Base-by-base conservation (phyloP, 768 basidiomycete species). In the Pisolithus microcarpus region DNA sequence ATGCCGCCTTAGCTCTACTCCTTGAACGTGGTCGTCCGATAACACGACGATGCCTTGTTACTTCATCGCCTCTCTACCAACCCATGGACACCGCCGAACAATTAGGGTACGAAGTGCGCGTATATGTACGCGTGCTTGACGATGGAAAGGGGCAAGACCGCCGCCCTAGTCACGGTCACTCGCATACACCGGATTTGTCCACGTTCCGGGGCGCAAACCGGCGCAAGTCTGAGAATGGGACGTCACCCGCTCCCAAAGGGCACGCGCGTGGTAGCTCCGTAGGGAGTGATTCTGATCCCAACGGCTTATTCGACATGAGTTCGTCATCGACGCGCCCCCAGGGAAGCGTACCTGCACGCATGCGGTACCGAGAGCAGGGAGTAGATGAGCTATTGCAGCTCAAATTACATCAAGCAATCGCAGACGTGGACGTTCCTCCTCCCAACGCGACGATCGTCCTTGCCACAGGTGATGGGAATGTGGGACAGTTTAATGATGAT, bases 321-420 rank as follows among this genome's bases (percentile, higher is more conserved):
- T 51, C 50, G 36, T 57, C 62, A 13, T 57, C 65, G 10, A 59
- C 62, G 28, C 77, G 80, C 34, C 26, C 43, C 10, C 19, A 16
- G 4, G 45, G 34, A 13, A 36, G n/a, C 19, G 11, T 19, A 46
- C 28, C 45, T 36, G 3, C 45, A 15, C 45, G 45, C 3, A 67
- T 82, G 49, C 78, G 82, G 34, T 91, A 84, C 62, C 79, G 89
- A 51, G 91, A 94, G 61, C 93, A 98, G 68, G 92, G 91, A 10
- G 94, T 98, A 2, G 94, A 98, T 64, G 94, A 98, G 69, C 75
- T 96, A 23, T 70, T 98, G 46, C 93, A 96, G 67, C 75, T 97
- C 52, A 96, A 98, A 65, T 74, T 97, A 28, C 84, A 93, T 57
- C 91, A 94, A 64, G 85, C 85, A 10, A 73, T 97, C 47, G 82